Conservation (phyloP, 352 stramenopile species). For the Aphanomyces invadans region DNA sequence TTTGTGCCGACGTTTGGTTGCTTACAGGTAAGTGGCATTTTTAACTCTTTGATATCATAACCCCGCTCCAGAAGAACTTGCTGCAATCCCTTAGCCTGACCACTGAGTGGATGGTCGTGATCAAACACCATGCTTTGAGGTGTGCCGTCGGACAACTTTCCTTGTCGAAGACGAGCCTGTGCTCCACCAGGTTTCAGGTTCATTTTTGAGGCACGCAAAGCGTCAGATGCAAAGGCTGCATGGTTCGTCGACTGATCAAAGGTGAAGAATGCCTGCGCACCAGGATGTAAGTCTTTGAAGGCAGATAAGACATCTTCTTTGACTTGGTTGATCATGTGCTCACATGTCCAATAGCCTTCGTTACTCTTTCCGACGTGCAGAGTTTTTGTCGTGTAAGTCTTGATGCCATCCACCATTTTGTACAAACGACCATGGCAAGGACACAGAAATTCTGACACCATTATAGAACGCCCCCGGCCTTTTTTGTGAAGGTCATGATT, state of each 20-base stretch:
- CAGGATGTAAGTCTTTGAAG: not conserved
- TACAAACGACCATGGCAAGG: conserved; percentile 12
- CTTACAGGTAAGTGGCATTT: not conserved
- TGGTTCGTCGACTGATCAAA: conserved; percentile 21
- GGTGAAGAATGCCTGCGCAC: not conserved
- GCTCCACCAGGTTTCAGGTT: conserved; percentile 3
- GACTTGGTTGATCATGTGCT: conserved; percentile 7
- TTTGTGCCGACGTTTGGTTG: not conserved
- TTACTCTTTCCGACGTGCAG: conserved; percentile 2
- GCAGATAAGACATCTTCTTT: not conserved
- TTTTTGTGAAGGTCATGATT: conserved; percentile 11
- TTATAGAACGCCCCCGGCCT: conserved; percentile 5
- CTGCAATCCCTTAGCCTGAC: not conserved
- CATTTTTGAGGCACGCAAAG: conserved; percentile 6
- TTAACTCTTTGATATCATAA: not conserved
- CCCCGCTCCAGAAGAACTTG: conserved; percentile 12
- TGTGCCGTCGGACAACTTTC: not conserved
- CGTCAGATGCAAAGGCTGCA: conserved; percentile 6
- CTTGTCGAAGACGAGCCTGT: not conserved
- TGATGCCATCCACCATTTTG: not conserved
- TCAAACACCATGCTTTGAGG: conserved; percentile 1
- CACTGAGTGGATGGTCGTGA: not conserved
- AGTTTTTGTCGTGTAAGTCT: not conserved
- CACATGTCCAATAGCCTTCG: conserved; percentile 16
- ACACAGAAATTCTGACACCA: conserved; percentile 14